phyloP scores from a whole-genome alignment of 2,329 filamentous ascomycete genomes.

The Hortaea sp. region DNA sequence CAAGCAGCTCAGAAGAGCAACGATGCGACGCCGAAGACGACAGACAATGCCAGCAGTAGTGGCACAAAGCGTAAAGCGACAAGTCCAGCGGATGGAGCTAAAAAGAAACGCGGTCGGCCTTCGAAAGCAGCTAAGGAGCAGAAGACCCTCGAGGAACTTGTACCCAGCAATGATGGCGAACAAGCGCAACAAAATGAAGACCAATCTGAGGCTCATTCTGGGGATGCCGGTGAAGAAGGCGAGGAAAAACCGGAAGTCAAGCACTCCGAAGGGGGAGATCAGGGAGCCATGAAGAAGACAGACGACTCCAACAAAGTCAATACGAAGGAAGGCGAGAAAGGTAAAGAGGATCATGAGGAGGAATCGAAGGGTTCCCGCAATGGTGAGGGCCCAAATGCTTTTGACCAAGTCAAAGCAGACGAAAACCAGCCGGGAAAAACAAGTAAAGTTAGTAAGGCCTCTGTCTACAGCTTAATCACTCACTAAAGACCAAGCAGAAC shows the following conservation, averaged over 20 bases:
- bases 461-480: background rate
- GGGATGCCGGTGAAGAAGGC: constrained; percentile 4
- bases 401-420: constrained; percentile 22
- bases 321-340: constrained; percentile 16
- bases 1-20: constrained; percentile 7
- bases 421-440: constrained; percentile 19
- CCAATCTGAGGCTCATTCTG: constrained; percentile 6
- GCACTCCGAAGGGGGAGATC: background rate
- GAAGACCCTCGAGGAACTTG: constrained; percentile 43
- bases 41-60: constrained; percentile 8
- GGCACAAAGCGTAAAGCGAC: constrained; percentile 23
- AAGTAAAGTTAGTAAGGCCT: constrained; percentile 14
- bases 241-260: constrained; percentile 3
- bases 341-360: constrained; percentile 17
- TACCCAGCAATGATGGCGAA: constrained; percentile 29
- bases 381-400: constrained; percentile 11
- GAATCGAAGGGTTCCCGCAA: constrained; percentile 12
- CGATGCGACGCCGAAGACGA: constrained; percentile 12
- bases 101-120: constrained; percentile 36
- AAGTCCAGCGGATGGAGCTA: constrained; percentile 15
- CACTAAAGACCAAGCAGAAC: background rate
- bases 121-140: constrained; percentile 32
- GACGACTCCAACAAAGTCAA: constrained; percentile 13
- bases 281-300: constrained; percentile 4
- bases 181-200: constrained; percentile 8